Evolutionary conservation across 345 rosid species (phyloP).

Genomic region (Populus nigra): DNA sequence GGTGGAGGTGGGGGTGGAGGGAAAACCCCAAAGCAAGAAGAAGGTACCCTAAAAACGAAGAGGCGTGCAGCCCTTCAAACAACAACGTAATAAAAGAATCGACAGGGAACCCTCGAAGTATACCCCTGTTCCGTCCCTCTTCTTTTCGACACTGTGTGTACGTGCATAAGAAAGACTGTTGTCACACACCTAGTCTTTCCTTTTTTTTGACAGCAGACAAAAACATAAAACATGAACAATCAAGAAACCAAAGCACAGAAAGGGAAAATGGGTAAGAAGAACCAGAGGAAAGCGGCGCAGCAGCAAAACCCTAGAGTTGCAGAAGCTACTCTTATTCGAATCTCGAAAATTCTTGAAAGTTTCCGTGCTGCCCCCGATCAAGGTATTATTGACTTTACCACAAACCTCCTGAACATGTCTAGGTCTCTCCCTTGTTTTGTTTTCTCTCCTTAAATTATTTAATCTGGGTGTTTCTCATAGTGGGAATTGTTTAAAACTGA

Average conservation of each 20-base stretch:
- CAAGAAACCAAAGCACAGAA: not conserved
- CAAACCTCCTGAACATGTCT: not conserved
- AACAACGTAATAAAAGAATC: no score
- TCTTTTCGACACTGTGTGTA: no score
- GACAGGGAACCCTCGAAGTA: no score
- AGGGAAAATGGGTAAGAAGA: conserved; percentile 34
- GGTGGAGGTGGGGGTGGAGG: no score
- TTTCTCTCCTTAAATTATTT: not conserved
- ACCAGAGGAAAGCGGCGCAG: conserved; percentile 25
- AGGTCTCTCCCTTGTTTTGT: not conserved
- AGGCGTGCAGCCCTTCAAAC: no score
- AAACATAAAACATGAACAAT: no score
- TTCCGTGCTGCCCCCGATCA: conserved; percentile 49
- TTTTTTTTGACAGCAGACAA: no score
- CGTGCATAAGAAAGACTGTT: no score
- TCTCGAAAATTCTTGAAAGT: conserved; percentile 45
- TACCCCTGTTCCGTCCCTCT: no score
- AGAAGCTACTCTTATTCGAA: conserved; percentile 58
- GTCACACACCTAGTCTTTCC: no score
- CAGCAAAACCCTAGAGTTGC: conserved; percentile 31
- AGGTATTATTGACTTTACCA: conserved; percentile 30
- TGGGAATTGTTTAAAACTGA: not conserved
- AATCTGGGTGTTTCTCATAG: not conserved
- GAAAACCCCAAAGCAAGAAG: no score
- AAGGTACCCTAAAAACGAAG: no score